Percentiles rank a stretch among this genome's conserved stretches.
Conservation (phyloP, 805 yeast genomes). For the Kodamaea neixiangensis region DNA sequence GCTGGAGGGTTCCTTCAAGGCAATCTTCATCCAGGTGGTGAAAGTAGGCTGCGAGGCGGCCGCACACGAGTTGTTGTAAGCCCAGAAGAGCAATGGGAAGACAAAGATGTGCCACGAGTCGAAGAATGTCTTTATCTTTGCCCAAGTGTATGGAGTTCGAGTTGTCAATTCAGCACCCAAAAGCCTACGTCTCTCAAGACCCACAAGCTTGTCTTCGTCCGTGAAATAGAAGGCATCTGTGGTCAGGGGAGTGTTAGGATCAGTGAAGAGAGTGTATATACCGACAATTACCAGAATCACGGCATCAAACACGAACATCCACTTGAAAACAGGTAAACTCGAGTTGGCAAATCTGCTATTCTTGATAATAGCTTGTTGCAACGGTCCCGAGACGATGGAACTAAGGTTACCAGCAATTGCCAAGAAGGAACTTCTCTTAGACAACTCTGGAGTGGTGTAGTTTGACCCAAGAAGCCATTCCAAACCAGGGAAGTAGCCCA, state of each 20-base stretch:
- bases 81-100: slow-evolving; percentile 42
- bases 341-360: slow-evolving; percentile 17
- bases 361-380: slow-evolving; percentile 31
- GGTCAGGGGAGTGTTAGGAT: slow-evolving; percentile 49
- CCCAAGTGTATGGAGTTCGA: slow-evolving; percentile 41
- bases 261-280: slow-evolving; percentile 42
- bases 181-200: slow-evolving; percentile 43
- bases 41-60: slow-evolving; percentile 40
- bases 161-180: slow-evolving; percentile 43
- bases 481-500: slow-evolving; percentile 58
- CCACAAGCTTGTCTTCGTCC: slow-evolving; percentile 45
- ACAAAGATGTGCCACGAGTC: slow-evolving; percentile 51
- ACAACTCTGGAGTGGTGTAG: slow-evolving; percentile 34
- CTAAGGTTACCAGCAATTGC: slow-evolving; percentile 38
- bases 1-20: slow-evolving; percentile 26
- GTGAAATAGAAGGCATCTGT: slow-evolving; percentile 44
- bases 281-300: slow-evolving; percentile 39
- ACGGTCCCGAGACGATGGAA: slow-evolving; percentile 38
- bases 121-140: slow-evolving; percentile 43
- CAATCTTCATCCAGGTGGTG: slow-evolving; percentile 37
- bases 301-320: slow-evolving; percentile 51
- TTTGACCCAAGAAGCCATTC: slow-evolving; percentile 31
- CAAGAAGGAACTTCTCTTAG: slow-evolving; percentile 38
- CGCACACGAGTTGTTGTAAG: slow-evolving; percentile 36
- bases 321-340: slow-evolving; percentile 37